A percentile compares a stretch with the other conserved stretches of the same genome.
Evolutionary conservation across 805 yeast genomes (phyloP).

Genomic region (Candida coleopterorum): DNA sequence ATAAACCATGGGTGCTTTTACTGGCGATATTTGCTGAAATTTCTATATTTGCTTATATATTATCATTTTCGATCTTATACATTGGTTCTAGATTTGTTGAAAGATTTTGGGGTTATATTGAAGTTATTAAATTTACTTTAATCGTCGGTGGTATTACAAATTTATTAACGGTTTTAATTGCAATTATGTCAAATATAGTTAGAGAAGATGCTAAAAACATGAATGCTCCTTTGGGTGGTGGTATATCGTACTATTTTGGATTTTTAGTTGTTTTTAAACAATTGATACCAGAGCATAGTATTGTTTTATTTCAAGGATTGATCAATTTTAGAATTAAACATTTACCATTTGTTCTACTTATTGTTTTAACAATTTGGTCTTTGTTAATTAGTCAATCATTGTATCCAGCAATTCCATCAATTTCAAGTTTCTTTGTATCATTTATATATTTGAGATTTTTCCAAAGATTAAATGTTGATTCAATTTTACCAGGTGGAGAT

Average conservation of each 20-base stretch:
- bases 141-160: conserved; percentile 57
- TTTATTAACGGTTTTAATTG: conserved; percentile 42
- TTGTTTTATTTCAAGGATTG: conserved; percentile 42
- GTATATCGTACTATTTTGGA: conserved; percentile 48
- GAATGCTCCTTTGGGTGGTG: conserved; percentile 47
- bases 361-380: conserved; percentile 33
- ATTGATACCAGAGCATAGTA: conserved; percentile 53
- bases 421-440: conserved; percentile 56
- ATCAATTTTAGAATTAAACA: conserved; percentile 54
- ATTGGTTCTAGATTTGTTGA: conserved; percentile 45
- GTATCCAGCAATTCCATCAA: conserved; percentile 54
- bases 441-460: conserved; percentile 78
- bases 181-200: conserved; percentile 33
- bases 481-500: conserved; percentile 45
- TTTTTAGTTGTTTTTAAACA: conserved; percentile 55
- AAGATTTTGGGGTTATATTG: conserved; percentile 46
- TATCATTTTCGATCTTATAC: conserved; percentile 33
- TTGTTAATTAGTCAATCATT: conserved; percentile 25
- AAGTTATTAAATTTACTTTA: conserved; percentile 46
- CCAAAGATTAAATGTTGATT: conserved; percentile 55
- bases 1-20: conserved; percentile 60
- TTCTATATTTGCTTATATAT: conserved; percentile 39
- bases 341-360: conserved; percentile 46
- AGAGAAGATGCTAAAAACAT: conserved; percentile 33
- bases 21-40: conserved; percentile 65